These are phyloP conservation scores for Trichoderma asperellum DNA, from an alignment of 2,329 filamentous ascomycete genomes.

Conservation along the genomic window DNA sequence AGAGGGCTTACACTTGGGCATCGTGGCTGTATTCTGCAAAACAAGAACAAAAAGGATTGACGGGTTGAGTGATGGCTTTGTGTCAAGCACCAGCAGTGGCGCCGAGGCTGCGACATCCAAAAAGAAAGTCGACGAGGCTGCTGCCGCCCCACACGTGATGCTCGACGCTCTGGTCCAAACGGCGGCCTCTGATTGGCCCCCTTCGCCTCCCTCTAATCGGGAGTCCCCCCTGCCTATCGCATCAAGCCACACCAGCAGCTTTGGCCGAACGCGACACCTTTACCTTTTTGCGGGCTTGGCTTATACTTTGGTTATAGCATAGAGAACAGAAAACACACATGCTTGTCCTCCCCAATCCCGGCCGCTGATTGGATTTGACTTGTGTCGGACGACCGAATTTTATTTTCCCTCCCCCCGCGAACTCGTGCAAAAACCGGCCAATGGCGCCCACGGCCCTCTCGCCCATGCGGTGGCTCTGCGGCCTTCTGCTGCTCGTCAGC, in stretches of 20 bases:
- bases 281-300: conserved; percentile 16
- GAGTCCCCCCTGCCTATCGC: background rate
- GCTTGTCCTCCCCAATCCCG: background rate
- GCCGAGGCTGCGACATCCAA: conserved; percentile 29
- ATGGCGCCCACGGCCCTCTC: conserved; percentile 50
- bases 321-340: background rate
- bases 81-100: background rate
- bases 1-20: conserved; percentile 82
- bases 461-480: conserved; percentile 62
- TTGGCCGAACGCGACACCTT: conserved; percentile 31
- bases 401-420: too few species aligned
- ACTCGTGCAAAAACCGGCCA: background rate
- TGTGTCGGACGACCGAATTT: background rate
- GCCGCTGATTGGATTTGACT: background rate
- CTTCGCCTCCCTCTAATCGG: background rate
- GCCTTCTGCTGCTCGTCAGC: conserved; percentile 59
- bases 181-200: conserved; percentile 18
- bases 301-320: background rate
- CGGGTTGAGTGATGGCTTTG: background rate
- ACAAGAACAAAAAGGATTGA: background rate
- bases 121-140: conserved; percentile 39
- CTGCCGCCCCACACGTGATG: conserved; percentile 28
- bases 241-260: conserved; percentile 19
- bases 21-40: conserved; percentile 50
- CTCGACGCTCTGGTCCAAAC: background rate